Evolutionary conservation across 495 filamentous ascomycete genomes (phyloP), one percentile per base, ranked within the genome.

Genomic region (Hypoxylon lienhwacheense): DNA sequence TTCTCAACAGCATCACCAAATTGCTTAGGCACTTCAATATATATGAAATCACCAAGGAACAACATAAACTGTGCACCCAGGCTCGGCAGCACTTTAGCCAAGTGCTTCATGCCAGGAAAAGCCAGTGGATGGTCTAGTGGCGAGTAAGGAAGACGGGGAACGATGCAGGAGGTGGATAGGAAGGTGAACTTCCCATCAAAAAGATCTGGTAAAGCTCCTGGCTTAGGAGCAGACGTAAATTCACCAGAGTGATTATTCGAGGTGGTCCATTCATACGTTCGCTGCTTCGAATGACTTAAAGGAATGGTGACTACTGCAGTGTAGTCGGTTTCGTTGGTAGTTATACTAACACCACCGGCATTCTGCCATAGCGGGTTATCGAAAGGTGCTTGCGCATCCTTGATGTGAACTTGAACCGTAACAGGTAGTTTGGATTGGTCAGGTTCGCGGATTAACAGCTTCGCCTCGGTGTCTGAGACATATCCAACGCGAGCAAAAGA

Each of bases 21-120:
- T 26, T 85, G 83, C 21, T 81, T 76, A 0, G 93, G 93, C 0
- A 97, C 90, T 51, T 98, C 93, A 54, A 95, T 85, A 66, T 98
- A 98, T 66, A 98, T 96, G 67, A 97, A 98, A 66, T 98, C 93
- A n/a, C 92, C 93, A 0, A 98, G 82, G 76, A 98, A 98, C 17
- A 98, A 80, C 91, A 98, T 97, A 59, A 98, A 97, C 47, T 85
- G 83, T 0, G 89, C 79, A 17, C 82, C 73, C 3, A 92, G 71
- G 4, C 70, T 64, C 1, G 85, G 84, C 4, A 93, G 68, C 25
- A 81, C 67, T 37, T 81, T 80, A 14, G 82, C 80, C 63, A 92
- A 75, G 51, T 87, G 75, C 50, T 80, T 78, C 58, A 97, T 77
- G 1, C 93, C 93, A 0, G 84, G 84, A 32, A 97, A 85, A 7